These are phyloP conservation scores for Ustilago nuda DNA, from an alignment of 1,284 basidiomycete genomes.

Conservation along the genomic window DNA sequence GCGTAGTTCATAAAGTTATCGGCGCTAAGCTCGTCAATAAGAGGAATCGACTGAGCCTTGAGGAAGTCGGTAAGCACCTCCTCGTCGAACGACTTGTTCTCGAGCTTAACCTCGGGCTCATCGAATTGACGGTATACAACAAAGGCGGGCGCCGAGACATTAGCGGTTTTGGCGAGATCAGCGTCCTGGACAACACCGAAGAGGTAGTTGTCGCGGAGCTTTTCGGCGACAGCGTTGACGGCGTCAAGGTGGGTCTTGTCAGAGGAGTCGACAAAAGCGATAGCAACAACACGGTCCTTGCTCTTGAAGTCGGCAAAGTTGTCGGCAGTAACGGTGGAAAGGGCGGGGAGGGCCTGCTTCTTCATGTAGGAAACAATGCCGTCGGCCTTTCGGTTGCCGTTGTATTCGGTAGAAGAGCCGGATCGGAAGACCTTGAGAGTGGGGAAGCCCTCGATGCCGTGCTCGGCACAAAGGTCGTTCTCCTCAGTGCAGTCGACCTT, in stretches of 20 bases:
- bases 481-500: conserved; percentile 79
- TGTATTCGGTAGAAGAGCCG: conserved; percentile 80
- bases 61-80: conserved; percentile 76
- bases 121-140: conserved; percentile 95
- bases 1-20: conserved; percentile 94
- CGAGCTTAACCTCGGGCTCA: conserved; percentile 77
- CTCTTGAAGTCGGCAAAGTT: conserved; percentile 87
- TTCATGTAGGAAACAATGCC: conserved; percentile 97
- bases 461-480: conserved; percentile 69
- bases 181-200: conserved; percentile 79
- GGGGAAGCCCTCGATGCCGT: conserved; percentile 90
- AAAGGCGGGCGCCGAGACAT: conserved; percentile 82
- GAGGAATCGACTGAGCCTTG: conserved; percentile 84
- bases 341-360: conserved; percentile 98
- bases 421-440: conserved; percentile 91
- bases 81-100: conserved; percentile 71
- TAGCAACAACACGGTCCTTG: conserved; percentile 88
- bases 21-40: conserved; percentile 90
- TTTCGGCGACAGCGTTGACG: conserved; percentile 83
- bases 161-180: conserved; percentile 78
- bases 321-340: conserved; percentile 80
- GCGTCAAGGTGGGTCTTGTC: conserved; percentile 74
- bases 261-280: conserved; percentile 83
- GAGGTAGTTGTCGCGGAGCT: conserved; percentile 89
- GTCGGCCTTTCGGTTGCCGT: conserved; percentile 90